phyloP scores from a whole-genome alignment of 108 stramenopile species.

The Asterionellopsis glacialis region DNA sequence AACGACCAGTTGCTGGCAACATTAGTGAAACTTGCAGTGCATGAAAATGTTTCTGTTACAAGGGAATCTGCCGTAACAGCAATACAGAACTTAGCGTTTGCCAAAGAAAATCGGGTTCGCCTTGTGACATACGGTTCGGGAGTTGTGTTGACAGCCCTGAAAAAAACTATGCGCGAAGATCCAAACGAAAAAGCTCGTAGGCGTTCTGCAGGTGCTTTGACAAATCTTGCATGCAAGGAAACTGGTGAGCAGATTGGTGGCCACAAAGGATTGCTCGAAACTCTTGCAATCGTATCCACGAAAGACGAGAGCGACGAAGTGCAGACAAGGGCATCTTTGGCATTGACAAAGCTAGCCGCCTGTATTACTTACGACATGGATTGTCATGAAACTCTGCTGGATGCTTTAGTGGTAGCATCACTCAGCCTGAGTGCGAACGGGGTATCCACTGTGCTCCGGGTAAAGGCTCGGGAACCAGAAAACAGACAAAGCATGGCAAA shows the following conservation, averaged over 20 bases:
- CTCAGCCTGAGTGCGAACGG: conserved; percentile 42
- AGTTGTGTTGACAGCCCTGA: conserved; percentile 76
- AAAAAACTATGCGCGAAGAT: conserved; percentile 46
- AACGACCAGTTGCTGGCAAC: conserved; percentile 72
- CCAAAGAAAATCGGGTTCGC: conserved; percentile 58
- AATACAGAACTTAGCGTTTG: conserved; percentile 78
- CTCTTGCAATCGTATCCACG: conserved; percentile 58
- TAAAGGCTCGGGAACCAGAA: conserved; percentile 74
- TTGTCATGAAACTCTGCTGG: conserved; percentile 51
- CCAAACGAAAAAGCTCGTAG: conserved; percentile 67
- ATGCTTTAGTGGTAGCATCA: conserved; percentile 78
- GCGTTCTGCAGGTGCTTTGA: conserved; percentile 75
- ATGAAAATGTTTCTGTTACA: conserved; percentile 49
- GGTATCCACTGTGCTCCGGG: conserved; percentile 73
- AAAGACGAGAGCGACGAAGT: conserved; percentile 68
- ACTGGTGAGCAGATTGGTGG: conserved; percentile 68
- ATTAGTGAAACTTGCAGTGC: conserved; percentile 68
- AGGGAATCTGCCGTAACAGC: conserved; percentile 81
- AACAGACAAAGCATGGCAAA: conserved; percentile 67
- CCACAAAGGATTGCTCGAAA: conserved; percentile 66
- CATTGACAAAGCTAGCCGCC: conserved; percentile 76
- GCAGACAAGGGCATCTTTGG: conserved; percentile 68
- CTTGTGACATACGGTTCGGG: conserved; percentile 58
- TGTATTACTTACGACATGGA: conserved; percentile 54
- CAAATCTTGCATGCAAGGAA: conserved; percentile 79